Evolutionary conservation across 202 grass and related monocot genomes (phyloP).

Genomic region (Setaria viridis): DNA sequence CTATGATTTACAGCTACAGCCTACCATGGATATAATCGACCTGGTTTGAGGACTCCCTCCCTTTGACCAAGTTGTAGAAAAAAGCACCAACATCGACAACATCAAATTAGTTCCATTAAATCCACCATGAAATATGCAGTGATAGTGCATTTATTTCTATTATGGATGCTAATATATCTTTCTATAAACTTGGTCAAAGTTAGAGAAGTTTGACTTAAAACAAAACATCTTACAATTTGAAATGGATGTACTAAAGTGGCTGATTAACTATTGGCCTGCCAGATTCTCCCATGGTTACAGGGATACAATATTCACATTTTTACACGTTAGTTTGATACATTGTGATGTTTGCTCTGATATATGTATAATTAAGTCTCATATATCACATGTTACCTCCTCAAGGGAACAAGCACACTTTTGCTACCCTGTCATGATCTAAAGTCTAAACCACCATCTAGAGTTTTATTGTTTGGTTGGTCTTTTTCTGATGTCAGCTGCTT

Average conservation of each 20-base stretch:
- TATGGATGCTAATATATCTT: too few relatives aligned
- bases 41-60: not conserved
- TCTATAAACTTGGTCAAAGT: too few relatives aligned
- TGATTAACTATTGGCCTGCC: not conserved
- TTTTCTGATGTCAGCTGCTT: not conserved
- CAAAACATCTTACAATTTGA: too few relatives aligned
- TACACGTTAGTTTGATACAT: not conserved
- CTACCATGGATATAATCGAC: not conserved
- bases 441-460: not conserved
- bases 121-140: too few relatives aligned
- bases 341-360: not conserved
- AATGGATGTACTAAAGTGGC: too few relatives aligned
- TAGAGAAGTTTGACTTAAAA: too few relatives aligned
- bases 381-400: not conserved
- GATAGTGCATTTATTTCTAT: too few relatives aligned
- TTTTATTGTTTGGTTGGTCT: constrained; percentile 11
- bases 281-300: not conserved
- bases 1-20: not conserved
- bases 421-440: constrained; percentile 30
- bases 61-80: too few relatives aligned
- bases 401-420: not conserved
- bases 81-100: too few relatives aligned
- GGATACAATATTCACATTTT: not conserved
- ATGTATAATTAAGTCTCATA: not conserved
- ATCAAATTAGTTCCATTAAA: too few relatives aligned